Percentiles rank a stretch among this genome's conserved stretches.
These are phyloP conservation scores for Trichosporon asahii DNA, from an alignment of 1,284 basidiomycete genomes.

Conservation along the genomic window DNA sequence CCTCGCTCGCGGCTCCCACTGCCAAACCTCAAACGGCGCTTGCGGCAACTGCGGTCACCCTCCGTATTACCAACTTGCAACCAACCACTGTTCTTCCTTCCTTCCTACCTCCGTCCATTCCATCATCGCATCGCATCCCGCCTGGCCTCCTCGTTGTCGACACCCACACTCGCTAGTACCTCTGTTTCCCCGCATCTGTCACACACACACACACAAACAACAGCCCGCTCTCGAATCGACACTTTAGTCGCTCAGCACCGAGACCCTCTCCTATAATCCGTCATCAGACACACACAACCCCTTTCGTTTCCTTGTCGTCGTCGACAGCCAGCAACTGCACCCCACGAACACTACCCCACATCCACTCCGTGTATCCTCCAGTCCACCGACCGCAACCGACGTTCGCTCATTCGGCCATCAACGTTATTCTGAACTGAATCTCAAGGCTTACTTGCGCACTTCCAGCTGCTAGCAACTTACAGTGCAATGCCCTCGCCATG, in stretches of 20 bases:
- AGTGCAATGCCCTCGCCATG: no score
- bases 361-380: neutral
- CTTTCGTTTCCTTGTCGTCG: neutral
- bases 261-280: neutral
- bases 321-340: neutral
- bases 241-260: neutral
- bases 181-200: neutral
- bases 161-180: neutral
- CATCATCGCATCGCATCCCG: neutral
- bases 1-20: neutral
- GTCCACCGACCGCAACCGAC: neutral
- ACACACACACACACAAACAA: neutral
- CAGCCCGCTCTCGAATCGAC: neutral
- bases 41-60: neutral
- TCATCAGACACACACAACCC: neutral
- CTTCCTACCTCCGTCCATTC: neutral
- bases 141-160: neutral
- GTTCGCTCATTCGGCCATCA: neutral
- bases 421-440: neutral
- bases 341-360: constrained; percentile 1
- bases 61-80: neutral
- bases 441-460: no score
- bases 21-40: neutral
- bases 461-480: no score
- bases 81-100: neutral